A percentile compares a stretch with the other conserved stretches of the same genome.
These are phyloP conservation scores for Diplocarpon mali DNA, from an alignment of 2,329 filamentous ascomycete genomes.

Conservation along the genomic window DNA sequence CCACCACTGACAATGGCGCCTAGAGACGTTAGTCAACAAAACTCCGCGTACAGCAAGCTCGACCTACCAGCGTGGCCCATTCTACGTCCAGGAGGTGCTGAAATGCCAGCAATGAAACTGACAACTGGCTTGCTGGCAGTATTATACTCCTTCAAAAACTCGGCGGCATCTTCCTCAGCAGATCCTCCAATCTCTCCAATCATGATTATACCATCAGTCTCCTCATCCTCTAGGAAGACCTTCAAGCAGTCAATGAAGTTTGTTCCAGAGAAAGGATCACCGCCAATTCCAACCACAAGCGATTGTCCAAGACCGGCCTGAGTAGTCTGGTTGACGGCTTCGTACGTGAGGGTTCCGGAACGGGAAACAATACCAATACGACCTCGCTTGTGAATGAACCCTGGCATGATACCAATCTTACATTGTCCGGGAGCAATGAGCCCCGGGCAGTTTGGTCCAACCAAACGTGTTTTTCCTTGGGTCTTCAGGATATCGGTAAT, in stretches of 20 bases:
- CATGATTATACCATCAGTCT: constrained; percentile 99
- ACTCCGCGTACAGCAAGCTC: no score
- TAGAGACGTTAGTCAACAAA: constrained; percentile 21
- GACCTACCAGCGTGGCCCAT: constrained; percentile 87
- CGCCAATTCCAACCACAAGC: constrained; percentile 94
- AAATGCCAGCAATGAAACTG: constrained; percentile 97
- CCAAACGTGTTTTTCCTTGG: constrained; percentile 91
- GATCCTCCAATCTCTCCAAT: constrained; percentile 98
- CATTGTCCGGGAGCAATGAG: constrained; percentile 93
- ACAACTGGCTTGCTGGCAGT: constrained; percentile 90
- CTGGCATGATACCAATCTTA: constrained; percentile 99
- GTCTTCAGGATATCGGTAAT: constrained; percentile 97
- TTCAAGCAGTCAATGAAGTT: constrained; percentile 99
- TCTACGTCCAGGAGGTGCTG: constrained; percentile 85
- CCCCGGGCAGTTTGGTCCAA: constrained; percentile 96
- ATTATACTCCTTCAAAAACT: constrained; percentile 90
- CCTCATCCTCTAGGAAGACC: constrained; percentile 89
- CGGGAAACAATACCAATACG: constrained; percentile 97
- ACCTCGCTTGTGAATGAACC: constrained; percentile 99
- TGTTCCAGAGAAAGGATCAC: constrained; percentile 96
- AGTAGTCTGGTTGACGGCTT: constrained; percentile 99
- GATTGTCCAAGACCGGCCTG: constrained; percentile 94
- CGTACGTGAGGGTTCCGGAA: constrained; percentile 96
- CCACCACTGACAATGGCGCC: constrained; percentile 90
- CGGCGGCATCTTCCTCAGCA: constrained; percentile 95